Base-by-base conservation (phyloP, 2,329 filamentous ascomycete species). In the Didymella keratinophila region DNA sequence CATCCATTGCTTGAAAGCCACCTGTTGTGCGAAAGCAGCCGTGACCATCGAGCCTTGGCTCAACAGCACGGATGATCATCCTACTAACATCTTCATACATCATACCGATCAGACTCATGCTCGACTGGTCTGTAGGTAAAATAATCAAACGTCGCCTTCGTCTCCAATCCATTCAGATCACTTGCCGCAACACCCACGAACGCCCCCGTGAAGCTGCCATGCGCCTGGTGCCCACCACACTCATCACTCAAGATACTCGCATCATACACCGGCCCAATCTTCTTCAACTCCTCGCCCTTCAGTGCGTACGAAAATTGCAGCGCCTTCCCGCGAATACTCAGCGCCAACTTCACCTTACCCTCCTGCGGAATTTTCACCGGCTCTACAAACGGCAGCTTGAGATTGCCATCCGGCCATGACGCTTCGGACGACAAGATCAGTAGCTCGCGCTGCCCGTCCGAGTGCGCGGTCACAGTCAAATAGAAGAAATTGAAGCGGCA, bases 401-500 rank as follows among this genome's bases (percentile, higher is more conserved):
- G 78, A 6, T 77, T 73, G 3, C 84, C 82, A 4, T 82, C 76
- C 0, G 86, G 86, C 74, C 77, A 87, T 0, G 84, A 86, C 0
- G 76, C 81, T 64, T 88, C 84, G 0, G 85, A 87, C 20, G 78
- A 79, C 68, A 86, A 71, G 55, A 88, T 81, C 16, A 86, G 79
- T 8, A 88, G 76, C 70, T 88, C 86, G 10, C 86, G 80, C 60
- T 83, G 76, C 0, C 85, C 85, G 52, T 86, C 81, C 0, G 81
- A 76, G 64, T 85, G 75, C 0, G 85, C 85, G 2, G 85, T 85
- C 2, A 88, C 83, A 0, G 84, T 81, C 6, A 88, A 78, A 64
- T 88, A 88, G 77, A 87, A 88, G 73, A 87, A 88, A 73, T 88
- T 88, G 76, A 79, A 88, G 3, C 86, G 84, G 67, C 82, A 85